These are phyloP conservation scores for Calonectria ilicicola DNA, from an alignment of 2,329 filamentous ascomycete species.

Conservation along the genomic window DNA sequence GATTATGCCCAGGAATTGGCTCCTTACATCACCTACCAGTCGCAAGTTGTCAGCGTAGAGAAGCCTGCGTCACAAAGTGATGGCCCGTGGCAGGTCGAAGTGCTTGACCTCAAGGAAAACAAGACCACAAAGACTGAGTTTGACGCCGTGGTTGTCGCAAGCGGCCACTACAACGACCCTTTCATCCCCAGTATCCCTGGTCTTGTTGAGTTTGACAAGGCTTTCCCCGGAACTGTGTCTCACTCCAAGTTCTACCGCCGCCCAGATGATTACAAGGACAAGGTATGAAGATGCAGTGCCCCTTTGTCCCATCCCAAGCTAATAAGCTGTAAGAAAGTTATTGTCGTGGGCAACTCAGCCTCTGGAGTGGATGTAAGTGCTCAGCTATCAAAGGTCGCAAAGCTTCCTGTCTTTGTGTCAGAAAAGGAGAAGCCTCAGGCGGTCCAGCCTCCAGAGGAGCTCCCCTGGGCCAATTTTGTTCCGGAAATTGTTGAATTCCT, in stretches of 20 bases:
- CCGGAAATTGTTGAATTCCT: conserved; percentile 61
- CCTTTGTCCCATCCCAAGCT: neutral
- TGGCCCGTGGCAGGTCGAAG: conserved; percentile 58
- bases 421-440: conserved; percentile 54
- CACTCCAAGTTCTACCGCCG: conserved; percentile 78
- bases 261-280: conserved; percentile 45
- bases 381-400: conserved; percentile 69
- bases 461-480: conserved; percentile 48
- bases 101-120: conserved; percentile 44
- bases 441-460: conserved; percentile 40
- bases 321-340: conserved; percentile 68
- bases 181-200: conserved; percentile 69
- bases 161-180: conserved; percentile 72
- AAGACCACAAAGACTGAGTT: conserved; percentile 52
- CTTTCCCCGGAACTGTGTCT: conserved; percentile 62
- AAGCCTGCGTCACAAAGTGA: conserved; percentile 29
- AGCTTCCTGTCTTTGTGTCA: conserved; percentile 67
- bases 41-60: conserved; percentile 66
- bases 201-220: conserved; percentile 62
- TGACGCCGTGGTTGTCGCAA: conserved; percentile 73
- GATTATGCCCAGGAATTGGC: conserved; percentile 71
- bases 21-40: conserved; percentile 69
- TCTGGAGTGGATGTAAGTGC: conserved; percentile 78
- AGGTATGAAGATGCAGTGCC: conserved; percentile 34
- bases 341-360: conserved; percentile 76